Conservation (phyloP, 441 rosid genomes). For the Capsella rubella region DNA sequence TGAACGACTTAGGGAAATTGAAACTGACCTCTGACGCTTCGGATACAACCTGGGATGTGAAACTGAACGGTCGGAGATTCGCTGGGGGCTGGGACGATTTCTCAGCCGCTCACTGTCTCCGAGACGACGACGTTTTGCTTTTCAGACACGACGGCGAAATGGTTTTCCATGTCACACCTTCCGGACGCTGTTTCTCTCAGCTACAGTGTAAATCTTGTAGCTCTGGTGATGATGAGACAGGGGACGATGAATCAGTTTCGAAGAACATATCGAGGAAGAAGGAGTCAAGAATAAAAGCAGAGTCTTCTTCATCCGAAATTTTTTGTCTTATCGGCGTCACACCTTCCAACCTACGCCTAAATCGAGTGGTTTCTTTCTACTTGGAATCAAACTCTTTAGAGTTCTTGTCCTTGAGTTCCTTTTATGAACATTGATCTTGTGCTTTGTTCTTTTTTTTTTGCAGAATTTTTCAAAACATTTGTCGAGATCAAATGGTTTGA, state of each 20-base stretch:
- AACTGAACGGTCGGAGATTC: slow-evolving; percentile 18
- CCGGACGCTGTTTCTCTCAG: not conserved
- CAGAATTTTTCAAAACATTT: not conserved
- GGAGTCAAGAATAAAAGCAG: not conserved
- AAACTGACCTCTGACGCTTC: slow-evolving; percentile 25
- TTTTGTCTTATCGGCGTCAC: not conserved
- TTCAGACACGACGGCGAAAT: not conserved
- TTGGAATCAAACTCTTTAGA: not conserved
- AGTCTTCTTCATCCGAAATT: not conserved
- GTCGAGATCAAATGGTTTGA: not conserved
- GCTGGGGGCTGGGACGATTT: slow-evolving; percentile 33
- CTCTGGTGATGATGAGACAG: not conserved
- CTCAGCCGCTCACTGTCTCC: slow-evolving; percentile 10
- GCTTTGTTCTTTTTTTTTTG: not conserved
- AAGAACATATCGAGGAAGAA: slow-evolving; percentile 3
- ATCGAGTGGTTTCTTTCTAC: not conserved
- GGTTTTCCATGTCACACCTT: not conserved
- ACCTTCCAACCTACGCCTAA: not conserved
- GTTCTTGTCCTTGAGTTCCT: not conserved
- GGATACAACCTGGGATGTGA: slow-evolving; percentile 29
- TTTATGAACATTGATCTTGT: not conserved
- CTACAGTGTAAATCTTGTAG: not conserved
- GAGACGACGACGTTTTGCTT: not conserved
- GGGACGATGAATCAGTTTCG: not conserved
- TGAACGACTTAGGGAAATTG: not conserved